Conservation (phyloP, 768 basidiomycete genomes). For the Ephemerocybe angulata region DNA sequence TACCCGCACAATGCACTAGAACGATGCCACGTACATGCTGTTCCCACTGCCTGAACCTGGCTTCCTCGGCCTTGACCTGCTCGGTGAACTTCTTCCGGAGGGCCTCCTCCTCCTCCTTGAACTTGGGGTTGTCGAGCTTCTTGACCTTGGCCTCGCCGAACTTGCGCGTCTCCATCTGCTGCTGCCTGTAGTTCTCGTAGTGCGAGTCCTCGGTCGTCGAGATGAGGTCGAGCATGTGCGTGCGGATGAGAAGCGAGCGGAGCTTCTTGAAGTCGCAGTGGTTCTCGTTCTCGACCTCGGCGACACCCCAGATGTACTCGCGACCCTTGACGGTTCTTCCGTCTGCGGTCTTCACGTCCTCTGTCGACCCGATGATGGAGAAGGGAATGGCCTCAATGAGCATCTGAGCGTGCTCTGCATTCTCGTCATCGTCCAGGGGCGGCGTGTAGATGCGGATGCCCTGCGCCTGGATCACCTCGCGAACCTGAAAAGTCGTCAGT, state of each 20-base stretch:
- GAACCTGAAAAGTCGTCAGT: conserved; percentile 49
- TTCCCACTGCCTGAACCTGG: conserved; percentile 98
- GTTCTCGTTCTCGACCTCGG: conserved; percentile 98
- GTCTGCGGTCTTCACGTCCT: conserved; percentile 89
- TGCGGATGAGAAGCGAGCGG: conserved; percentile 90
- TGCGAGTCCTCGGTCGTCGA: conserved; percentile 93
- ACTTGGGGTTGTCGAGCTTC: conserved; percentile 99
- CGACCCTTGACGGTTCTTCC: conserved; percentile 94
- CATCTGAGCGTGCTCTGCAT: conserved; percentile 83
- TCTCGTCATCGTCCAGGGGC: conserved; percentile 88
- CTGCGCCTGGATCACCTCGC: conserved; percentile 86
- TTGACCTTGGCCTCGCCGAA: conserved; percentile 98
- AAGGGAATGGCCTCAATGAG: conserved; percentile 94
- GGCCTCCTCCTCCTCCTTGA: conserved; percentile 98
- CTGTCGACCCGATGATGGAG: conserved; percentile 96
- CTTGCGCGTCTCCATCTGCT: conserved; percentile 99
- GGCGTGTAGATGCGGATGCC: conserved; percentile 94
- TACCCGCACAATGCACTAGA: neutral
- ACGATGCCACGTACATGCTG: conserved; percentile 70
- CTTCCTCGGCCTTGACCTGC: conserved; percentile 98
- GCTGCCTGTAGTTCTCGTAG: conserved; percentile 96
- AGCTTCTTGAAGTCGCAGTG: conserved; percentile 99
- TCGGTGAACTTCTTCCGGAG: conserved; percentile 98
- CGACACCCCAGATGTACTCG: conserved; percentile 99
- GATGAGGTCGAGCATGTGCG: conserved; percentile 98